Base-by-base conservation (phyloP, 192 early-diverging fungal genomes). In the Mortierella claussenii region DNA sequence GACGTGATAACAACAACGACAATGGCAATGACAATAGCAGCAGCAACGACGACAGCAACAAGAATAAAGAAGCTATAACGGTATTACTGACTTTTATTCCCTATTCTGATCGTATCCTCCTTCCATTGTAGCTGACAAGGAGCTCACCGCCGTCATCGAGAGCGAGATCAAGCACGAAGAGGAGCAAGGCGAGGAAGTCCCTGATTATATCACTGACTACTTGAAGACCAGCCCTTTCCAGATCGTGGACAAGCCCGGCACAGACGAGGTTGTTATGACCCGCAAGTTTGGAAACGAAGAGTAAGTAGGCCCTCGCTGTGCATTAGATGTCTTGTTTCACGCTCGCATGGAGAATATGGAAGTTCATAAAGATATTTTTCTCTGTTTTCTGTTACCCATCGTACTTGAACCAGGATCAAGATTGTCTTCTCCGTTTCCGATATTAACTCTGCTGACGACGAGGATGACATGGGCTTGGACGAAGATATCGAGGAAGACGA, bases 281-380 rank as follows among this genome's bases (percentile, higher is more conserved):
- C 87, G 94, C 74, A 91, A 89, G 56, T 96, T 95, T 81, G 95
- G 95, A 45, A 92, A 88, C 75, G 97, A 99, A 82, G 91, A 88
- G 91, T 93, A 84, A 71, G 86, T 79, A 30, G n/a, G n/a, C n/a
- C n/a, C n/a, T n/a, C n/a, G n/a, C n/a, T n/a, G n/a, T n/a, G n/a
- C n/a, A n/a, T n/a, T n/a, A n/a, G n/a, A n/a, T n/a, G n/a, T n/a
- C n/a, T n/a, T n/a, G n/a, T n/a, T n/a, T n/a, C n/a, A n/a, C n/a
- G n/a, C n/a, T n/a, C n/a, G n/a, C n/a, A n/a, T n/a, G n/a, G 7
- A 10, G 27, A 24, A 23, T 28, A 32, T 30, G n/a, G n/a, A n/a
- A n/a, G n/a, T n/a, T n/a, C n/a, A n/a, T n/a, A n/a, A n/a, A n/a
- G n/a, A n/a, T n/a, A n/a, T n/a, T n/a, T n/a, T n/a, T n/a, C n/a